These are phyloP conservation scores for Clarireedia sp. DNA, from an alignment of 2,329 filamentous ascomycete genomes.

Conservation along the genomic window DNA sequence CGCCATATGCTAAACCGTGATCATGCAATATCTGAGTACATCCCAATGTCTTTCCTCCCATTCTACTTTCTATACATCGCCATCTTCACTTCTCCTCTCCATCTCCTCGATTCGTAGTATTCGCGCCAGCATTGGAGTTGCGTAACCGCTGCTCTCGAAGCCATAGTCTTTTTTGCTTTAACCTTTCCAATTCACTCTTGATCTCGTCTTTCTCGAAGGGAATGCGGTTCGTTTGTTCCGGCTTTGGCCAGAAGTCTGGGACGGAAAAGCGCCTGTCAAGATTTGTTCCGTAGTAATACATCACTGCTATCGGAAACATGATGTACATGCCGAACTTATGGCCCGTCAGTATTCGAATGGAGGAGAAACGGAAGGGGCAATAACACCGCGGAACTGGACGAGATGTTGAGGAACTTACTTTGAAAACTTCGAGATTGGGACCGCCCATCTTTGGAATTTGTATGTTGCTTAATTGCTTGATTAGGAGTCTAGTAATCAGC, in stretches of 20 bases:
- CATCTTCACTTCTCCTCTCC: slow-evolving; percentile 7
- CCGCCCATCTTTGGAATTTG: slow-evolving; percentile 54
- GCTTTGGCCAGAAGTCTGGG: slow-evolving; percentile 86
- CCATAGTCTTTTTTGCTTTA: slow-evolving; percentile 24
- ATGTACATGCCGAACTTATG: slow-evolving; percentile 93
- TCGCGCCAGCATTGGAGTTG: slow-evolving; percentile 8
- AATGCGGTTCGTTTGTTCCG: slow-evolving; percentile 67
- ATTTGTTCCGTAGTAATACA: slow-evolving; percentile 99
- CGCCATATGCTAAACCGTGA: neutral
- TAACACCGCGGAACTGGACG: neutral
- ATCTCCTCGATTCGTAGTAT: neutral
- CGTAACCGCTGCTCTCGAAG: slow-evolving; percentile 31
- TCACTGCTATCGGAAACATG: slow-evolving; percentile 96
- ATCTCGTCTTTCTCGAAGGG: slow-evolving; percentile 78
- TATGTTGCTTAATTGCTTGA: neutral
- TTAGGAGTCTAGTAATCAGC: neutral
- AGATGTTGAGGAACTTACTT: slow-evolving; percentile 46
- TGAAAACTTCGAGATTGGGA: slow-evolving; percentile 90
- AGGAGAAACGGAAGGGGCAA: slow-evolving; percentile 19
- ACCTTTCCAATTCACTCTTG: slow-evolving; percentile 50
- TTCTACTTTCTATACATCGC: neutral
- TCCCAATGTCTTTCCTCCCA: neutral
- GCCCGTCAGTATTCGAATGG: slow-evolving; percentile 1
- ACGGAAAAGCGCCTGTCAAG: slow-evolving; percentile 87
- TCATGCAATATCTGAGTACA: neutral